phyloP scores from a whole-genome alignment of 2,329 filamentous ascomycete species.

The Colletotrichum tofieldiae region DNA sequence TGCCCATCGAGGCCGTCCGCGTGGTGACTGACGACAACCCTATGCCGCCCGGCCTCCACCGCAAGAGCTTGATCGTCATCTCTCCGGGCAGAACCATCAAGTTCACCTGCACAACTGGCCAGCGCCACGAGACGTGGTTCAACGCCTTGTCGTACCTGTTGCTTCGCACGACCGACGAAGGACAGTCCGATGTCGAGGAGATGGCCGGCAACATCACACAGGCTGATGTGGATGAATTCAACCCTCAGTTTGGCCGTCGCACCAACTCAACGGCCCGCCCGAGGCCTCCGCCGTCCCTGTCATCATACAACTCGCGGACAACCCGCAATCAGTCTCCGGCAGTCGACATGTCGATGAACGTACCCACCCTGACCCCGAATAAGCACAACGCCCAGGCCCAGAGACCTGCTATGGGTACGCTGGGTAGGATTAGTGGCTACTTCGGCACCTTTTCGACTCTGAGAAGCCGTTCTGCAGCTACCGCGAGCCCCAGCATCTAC shows the following conservation, averaged over 20 bases:
- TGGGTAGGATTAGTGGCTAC: slow-evolving; percentile 74
- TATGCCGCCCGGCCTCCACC: slow-evolving; percentile 93
- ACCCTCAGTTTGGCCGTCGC: slow-evolving; percentile 70
- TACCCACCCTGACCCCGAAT: slow-evolving; percentile 71
- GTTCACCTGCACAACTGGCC: slow-evolving; percentile 93
- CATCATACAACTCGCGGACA: slow-evolving; percentile 84
- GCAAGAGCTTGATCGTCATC: slow-evolving; percentile 92
- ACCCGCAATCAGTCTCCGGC: slow-evolving; percentile 77
- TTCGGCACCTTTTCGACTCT: slow-evolving; percentile 71
- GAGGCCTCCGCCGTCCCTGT: slow-evolving; percentile 76
- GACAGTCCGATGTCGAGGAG: slow-evolving; percentile 74
- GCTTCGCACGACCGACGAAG: slow-evolving; percentile 79
- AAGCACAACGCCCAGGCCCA: slow-evolving; percentile 55
- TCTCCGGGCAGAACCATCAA: slow-evolving; percentile 92
- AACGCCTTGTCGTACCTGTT: slow-evolving; percentile 96
- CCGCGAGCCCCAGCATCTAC: slow-evolving; percentile 67
- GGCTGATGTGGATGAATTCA: slow-evolving; percentile 85
- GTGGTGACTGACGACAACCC: slow-evolving; percentile 96
- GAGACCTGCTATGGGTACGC: slow-evolving; percentile 61
- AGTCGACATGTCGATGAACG: slow-evolving; percentile 63
- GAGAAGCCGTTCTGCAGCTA: slow-evolving; percentile 65
- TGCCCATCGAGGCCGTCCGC: slow-evolving; percentile 92
- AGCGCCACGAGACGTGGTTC: slow-evolving; percentile 98
- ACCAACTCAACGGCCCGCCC: slow-evolving; percentile 55
- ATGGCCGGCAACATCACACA: slow-evolving; percentile 70